phyloP scores from a whole-genome alignment of 2,329 filamentous ascomycete genomes.

The Cadophora sp. region DNA sequence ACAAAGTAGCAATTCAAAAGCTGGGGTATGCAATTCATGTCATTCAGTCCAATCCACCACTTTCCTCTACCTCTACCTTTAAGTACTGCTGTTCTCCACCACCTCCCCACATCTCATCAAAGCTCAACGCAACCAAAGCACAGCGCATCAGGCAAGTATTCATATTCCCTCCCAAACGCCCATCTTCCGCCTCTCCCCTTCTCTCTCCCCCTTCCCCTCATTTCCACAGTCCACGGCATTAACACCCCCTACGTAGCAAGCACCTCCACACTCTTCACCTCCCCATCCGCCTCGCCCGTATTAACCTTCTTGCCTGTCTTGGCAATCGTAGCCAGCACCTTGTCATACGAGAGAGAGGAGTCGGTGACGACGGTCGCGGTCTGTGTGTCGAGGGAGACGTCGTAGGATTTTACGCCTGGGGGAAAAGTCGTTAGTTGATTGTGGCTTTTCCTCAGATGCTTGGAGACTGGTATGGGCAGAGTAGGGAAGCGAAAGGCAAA shows the following conservation, averaged over 20 bases:
- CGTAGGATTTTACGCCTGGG: conserved; percentile 84
- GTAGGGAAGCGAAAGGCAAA: not conserved
- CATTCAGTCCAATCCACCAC: not conserved
- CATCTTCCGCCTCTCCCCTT: not conserved
- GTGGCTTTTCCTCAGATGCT: not conserved
- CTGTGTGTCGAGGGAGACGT: conserved; percentile 86
- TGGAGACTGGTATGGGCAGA: not conserved
- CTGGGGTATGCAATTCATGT: not conserved
- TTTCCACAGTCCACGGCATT: not conserved
- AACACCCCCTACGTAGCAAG: conserved; percentile 16
- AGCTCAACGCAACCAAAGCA: not conserved
- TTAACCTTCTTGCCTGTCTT: conserved; percentile 96
- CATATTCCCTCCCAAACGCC: not conserved
- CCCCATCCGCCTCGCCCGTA: conserved; percentile 74
- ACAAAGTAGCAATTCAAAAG: too few species aligned
- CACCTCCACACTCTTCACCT: conserved; percentile 58
- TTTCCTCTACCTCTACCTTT: not conserved
- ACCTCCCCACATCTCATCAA: not conserved
- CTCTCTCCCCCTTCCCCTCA: not conserved
- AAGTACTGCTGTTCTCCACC: not conserved
- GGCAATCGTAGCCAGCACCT: conserved; percentile 84
- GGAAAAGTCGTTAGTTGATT: conserved; percentile 7
- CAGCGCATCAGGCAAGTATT: not conserved
- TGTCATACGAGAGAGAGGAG: conserved; percentile 75
- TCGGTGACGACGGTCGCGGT: conserved; percentile 79